Evolutionary conservation across 2,329 filamentous ascomycete species (phyloP).

Genomic region (Curvularia lunata): DNA sequence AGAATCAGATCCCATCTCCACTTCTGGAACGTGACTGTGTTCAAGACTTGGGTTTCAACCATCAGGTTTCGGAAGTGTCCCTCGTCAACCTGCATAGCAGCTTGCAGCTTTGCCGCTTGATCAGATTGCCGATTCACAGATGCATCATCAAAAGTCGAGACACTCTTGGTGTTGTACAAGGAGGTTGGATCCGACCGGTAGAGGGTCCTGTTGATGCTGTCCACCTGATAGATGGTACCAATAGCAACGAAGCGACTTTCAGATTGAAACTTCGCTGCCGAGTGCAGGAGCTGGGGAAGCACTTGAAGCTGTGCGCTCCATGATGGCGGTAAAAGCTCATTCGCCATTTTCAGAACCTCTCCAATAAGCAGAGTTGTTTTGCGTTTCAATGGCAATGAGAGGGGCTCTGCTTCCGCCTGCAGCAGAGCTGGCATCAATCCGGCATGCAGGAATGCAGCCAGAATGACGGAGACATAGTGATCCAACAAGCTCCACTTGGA

Average conservation of each 20-base stretch:
- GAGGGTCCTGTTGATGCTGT: constrained; percentile 92
- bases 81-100: constrained; percentile 68
- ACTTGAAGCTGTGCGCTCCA: constrained; percentile 88
- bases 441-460: constrained; percentile 83
- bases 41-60: constrained; percentile 83
- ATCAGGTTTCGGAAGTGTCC: constrained; percentile 67
- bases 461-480: constrained; percentile 88
- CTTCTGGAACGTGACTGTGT: constrained; percentile 87
- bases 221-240: constrained; percentile 95
- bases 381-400: constrained; percentile 74
- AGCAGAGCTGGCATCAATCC: constrained; percentile 65
- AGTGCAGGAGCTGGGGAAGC: constrained; percentile 81
- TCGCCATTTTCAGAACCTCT: constrained; percentile 87
- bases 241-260: constrained; percentile 81
- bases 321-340: constrained; percentile 78
- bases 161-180: constrained; percentile 43
- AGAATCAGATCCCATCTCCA: constrained; percentile 98
- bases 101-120: constrained; percentile 57
- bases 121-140: constrained; percentile 51
- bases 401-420: constrained; percentile 70
- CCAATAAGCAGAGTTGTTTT: constrained; percentile 91
- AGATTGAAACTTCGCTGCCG: constrained; percentile 73
- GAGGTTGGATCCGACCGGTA: constrained; percentile 72
- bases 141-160: constrained; percentile 24
- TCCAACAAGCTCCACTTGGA: constrained; percentile 78